Percentiles rank a stretch among this genome's conserved stretches.
Conservation (phyloP, 169 alveolate genomes). For the Plasmodium knowlesi region DNA sequence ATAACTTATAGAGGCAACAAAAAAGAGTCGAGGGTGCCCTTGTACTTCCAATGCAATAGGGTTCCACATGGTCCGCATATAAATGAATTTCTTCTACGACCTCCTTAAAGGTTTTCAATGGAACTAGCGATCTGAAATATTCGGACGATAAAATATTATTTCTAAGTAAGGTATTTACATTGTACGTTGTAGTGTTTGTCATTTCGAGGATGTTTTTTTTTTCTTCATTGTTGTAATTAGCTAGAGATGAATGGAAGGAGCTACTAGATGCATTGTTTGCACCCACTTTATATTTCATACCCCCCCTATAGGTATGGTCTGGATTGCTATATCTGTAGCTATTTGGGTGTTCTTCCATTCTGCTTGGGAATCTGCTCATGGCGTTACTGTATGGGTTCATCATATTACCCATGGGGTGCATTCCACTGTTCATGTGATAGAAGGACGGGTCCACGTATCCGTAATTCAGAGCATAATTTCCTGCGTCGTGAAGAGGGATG, state of each 20-base stretch:
- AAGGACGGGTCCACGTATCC: constrained; percentile 4
- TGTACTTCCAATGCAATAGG: constrained; percentile 83
- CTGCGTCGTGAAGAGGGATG: neutral
- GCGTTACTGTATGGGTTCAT: constrained; percentile 5
- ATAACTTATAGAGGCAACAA: constrained; percentile 83
- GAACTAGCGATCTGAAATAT: constrained; percentile 81
- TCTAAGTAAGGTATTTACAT: constrained; percentile 80
- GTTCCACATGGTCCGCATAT: constrained; percentile 86
- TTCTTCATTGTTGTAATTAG: constrained; percentile 43
- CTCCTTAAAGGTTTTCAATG: constrained; percentile 76
- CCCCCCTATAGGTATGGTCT: neutral
- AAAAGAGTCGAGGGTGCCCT: constrained; percentile 85
- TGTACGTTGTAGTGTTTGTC: constrained; percentile 81
- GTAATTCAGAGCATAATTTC: constrained; percentile 33
- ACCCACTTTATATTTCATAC: constrained; percentile 5
- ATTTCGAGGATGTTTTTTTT: constrained; percentile 44
- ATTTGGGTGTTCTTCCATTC: neutral
- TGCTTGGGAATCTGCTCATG: constrained; percentile 22
- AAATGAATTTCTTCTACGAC: constrained; percentile 81
- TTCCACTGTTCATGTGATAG: neutral
- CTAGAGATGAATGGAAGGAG: constrained; percentile 1
- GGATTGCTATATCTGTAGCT: constrained; percentile 5
- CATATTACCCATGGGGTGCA: neutral
- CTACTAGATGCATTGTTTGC: constrained; percentile 21
- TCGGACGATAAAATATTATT: constrained; percentile 84